These are phyloP conservation scores for Boletus pseudo-olivaceus DNA, from an alignment of 768 basidiomycete genomes.

Conservation along the genomic window DNA sequence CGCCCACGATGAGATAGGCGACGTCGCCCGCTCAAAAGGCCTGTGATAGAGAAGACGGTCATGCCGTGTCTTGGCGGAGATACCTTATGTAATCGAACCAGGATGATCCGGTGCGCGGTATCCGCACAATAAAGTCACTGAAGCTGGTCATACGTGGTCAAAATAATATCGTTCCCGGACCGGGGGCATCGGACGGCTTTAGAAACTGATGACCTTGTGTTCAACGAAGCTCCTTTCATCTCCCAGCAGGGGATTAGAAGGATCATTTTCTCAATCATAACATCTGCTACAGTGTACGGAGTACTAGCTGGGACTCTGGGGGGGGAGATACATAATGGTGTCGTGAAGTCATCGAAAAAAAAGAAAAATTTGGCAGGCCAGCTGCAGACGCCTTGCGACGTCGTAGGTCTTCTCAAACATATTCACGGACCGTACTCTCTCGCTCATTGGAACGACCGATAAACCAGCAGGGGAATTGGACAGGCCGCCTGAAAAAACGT, in stretches of 20 bases:
- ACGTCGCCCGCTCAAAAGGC: constrained; percentile 57
- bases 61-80: constrained; percentile 93
- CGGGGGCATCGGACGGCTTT: constrained; percentile 35
- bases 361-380: too few species aligned
- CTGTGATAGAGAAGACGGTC: constrained; percentile 91
- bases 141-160: constrained; percentile 47
- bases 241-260: too few species aligned
- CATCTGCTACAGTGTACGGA: too few species aligned
- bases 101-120: constrained; percentile 30
- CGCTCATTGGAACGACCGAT: constrained; percentile 16
- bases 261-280: too few species aligned
- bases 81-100: constrained; percentile 92
- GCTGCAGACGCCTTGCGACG: too few species aligned
- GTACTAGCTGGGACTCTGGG: too few species aligned
- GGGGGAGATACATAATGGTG: too few species aligned
- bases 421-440: background rate
- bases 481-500: constrained; percentile 13
- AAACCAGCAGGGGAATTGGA: constrained; percentile 23
- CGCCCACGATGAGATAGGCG: constrained; percentile 57
- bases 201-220: constrained; percentile 66
- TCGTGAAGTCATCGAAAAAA: too few species aligned
- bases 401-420: background rate
- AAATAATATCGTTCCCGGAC: constrained; percentile 38
- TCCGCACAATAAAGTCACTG: constrained; percentile 47
- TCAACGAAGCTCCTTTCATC: constrained; percentile 90